Percentiles rank a stretch among this genome's conserved stretches.
phyloP scores from a whole-genome alignment of 2,329 filamentous ascomycete species.

The Ustulina deusta region DNA sequence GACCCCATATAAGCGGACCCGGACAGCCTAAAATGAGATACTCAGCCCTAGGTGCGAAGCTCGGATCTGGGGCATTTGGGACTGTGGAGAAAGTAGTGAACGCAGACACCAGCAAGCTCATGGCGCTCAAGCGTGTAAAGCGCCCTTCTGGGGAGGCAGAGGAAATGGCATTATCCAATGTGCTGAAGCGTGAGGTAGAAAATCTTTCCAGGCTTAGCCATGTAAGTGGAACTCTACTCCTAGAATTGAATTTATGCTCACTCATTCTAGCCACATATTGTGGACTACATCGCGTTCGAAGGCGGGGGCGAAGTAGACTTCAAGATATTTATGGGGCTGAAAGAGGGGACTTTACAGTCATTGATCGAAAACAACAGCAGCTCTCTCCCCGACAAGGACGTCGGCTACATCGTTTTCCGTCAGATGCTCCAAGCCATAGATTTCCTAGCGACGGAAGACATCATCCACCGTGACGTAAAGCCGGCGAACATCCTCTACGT shows the following conservation, averaged over 20 bases:
- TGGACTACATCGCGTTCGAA: neutral
- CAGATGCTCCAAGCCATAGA: conserved; percentile 20
- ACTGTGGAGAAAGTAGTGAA: neutral
- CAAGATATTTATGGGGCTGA: conserved; percentile 6
- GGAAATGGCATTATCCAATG: accelerated
- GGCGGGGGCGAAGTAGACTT: accelerated
- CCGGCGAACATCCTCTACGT: conserved; percentile 9
- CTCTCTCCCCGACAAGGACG: neutral
- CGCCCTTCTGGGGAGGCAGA: accelerated
- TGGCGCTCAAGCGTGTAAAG: conserved; percentile 4
- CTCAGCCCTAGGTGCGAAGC: accelerated
- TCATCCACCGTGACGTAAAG: conserved; percentile 14
- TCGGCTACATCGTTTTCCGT: neutral
- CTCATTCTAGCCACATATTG: neutral
- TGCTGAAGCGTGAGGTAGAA: neutral
- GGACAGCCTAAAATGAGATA: neutral
- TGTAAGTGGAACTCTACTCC: conserved; percentile 4
- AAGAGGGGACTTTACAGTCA: neutral
- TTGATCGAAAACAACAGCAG: neutral
- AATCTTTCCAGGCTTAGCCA: neutral
- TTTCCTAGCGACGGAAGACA: neutral
- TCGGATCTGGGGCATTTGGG: conserved; percentile 1
- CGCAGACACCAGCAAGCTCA: neutral
- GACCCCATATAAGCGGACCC: neutral
- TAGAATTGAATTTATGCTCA: no score